Base-by-base conservation (phyloP, 345 rosid genomes). In the Lepidium aucheri region DNA sequence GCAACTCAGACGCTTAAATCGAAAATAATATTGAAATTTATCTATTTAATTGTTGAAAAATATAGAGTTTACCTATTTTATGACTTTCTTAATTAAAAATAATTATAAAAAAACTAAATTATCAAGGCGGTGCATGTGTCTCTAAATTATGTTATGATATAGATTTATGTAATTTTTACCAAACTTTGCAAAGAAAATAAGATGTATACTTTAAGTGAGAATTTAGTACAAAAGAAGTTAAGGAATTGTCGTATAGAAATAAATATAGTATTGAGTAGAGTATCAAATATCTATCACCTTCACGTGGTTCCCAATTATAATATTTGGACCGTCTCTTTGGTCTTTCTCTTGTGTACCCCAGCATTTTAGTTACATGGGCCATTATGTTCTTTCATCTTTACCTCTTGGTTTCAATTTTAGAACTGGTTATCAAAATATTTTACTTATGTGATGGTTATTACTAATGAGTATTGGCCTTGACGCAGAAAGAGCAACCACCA, bases 221-320 rank as follows among this genome's bases (percentile, higher is more conserved):
- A 56, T 56, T 67, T 35, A 67, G 72, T 56, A 43, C 22, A 53
- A 66, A 43, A 54, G n/a, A 54, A 38, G 70, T 43, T 53, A 46
- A 39, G 36, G 49, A 56, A 43, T 56, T 67, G 72, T 67, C 64
- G 46, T 56, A 45, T 56, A 1, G 72, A 67, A 45, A 67, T 56
- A 67, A 67, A 55, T 56, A 56, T 43, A 32, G 70, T 28, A 42
- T 43, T 43, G 53, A 66, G 53, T 53, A 39, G 64, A 56, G 72
- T 67, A 56, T 67, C 72, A 67, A 67, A 67, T 56, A 56, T 67
- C 56, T 55, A 45, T 35, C 64, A 56, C 39, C 46, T 45, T 67
- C 72, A 67, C 64, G 72, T 67, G 72, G 47, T 67, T 67, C 56
- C 47, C 64, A 36, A 45, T 67, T 56, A 15, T 26, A 45, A 15